A percentile compares a stretch with the other conserved stretches of the same genome.
Evolutionary conservation across 441 rosid genomes (phyloP).

Genomic region (Geranium incanum): DNA sequence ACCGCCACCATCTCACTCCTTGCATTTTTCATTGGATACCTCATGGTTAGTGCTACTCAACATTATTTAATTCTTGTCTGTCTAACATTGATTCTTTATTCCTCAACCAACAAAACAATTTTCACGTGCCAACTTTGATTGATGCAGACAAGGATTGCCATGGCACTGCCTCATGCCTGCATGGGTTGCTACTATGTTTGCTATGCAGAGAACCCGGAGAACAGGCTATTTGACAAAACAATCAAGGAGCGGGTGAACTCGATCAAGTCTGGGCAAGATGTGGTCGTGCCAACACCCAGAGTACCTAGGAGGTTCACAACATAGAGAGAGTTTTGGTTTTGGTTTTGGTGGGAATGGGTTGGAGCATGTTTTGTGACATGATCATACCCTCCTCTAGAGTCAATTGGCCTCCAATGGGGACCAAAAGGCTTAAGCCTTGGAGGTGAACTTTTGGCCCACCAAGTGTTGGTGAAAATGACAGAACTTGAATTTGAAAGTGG

Average conservation of each 20-base stretch:
- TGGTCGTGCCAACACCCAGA: conserved; percentile 56
- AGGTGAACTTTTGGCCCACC: too few relatives aligned
- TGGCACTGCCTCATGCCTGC: conserved; percentile 95
- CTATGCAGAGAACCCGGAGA: conserved; percentile 81
- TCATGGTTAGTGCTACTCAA: conserved; percentile 51
- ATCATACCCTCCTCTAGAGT: background rate
- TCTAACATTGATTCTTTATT: background rate
- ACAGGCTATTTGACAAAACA: conserved; percentile 55
- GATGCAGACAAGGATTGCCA: conserved; percentile 84
- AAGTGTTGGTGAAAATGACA: background rate
- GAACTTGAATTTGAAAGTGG: background rate
- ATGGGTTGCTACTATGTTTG: conserved; percentile 89
- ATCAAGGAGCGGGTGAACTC: conserved; percentile 46
- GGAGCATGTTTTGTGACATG: background rate
- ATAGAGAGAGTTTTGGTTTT: conserved; percentile 12
- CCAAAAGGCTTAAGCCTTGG: too few relatives aligned
- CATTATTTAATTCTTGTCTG: background rate
- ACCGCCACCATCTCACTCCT: conserved; percentile 71
- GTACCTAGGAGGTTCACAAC: conserved; percentile 37
- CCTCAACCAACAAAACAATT: conserved; percentile 16
- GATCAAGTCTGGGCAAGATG: conserved; percentile 46
- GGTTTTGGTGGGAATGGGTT: background rate
- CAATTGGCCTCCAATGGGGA: background rate
- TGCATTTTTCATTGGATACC: conserved; percentile 72
- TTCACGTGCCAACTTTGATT: background rate